Evolutionary conservation across 306 rosid species (phyloP).

Genomic region (Abrus pulchellus): DNA sequence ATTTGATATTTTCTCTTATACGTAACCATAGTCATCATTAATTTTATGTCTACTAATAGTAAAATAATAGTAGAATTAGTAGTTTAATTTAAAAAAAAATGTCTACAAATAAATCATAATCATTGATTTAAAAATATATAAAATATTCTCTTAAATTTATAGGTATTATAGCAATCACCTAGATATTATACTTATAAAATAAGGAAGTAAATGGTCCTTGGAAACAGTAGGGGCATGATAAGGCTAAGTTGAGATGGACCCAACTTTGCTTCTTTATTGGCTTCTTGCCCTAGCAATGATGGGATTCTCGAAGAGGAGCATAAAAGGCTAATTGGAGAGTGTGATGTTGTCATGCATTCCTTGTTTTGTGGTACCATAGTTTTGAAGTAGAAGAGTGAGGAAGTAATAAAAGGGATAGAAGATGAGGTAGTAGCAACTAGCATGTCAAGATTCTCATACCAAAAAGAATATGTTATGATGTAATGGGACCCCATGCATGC

Average conservation of each 20-base stretch:
- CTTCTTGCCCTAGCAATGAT: background rate
- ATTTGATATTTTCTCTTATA: background rate
- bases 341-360: background rate
- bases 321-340: background rate
- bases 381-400: background rate
- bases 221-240: too few relatives aligned
- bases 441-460: background rate
- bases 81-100: too few relatives aligned
- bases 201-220: background rate
- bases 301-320: background rate
- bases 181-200: slow-evolving; percentile 1
- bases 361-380: slow-evolving; percentile 10
- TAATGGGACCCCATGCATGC: background rate
- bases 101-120: background rate
- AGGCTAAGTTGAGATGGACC: background rate
- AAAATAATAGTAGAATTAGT: too few relatives aligned
- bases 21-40: too few relatives aligned
- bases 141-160: background rate
- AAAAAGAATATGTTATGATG: background rate
- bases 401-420: background rate
- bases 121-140: background rate
- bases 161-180: too few relatives aligned
- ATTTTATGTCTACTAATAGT: too few relatives aligned
- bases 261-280: background rate
- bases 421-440: background rate